Percentiles rank a stretch among this genome's conserved stretches.
Evolutionary conservation across 139 green algal genomes (phyloP).

Genomic region (Deuterostichococcus epilithicus): DNA sequence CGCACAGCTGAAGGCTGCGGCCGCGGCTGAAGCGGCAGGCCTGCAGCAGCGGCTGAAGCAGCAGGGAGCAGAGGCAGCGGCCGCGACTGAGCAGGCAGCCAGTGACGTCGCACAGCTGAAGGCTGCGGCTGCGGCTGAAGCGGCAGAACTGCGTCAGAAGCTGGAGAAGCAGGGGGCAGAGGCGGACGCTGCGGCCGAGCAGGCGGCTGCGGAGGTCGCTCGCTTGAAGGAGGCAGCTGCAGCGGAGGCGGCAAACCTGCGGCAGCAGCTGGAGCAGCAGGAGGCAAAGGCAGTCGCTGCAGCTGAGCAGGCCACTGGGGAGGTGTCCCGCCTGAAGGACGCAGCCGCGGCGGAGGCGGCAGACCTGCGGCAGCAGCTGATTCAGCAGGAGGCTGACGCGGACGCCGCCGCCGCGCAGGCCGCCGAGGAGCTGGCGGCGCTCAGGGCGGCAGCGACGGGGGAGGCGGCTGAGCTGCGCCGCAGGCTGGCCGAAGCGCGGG

Average conservation of each 20-base stretch:
- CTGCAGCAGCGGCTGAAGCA: not conserved
- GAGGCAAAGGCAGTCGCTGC: not conserved
- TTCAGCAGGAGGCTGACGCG: conserved; percentile 4
- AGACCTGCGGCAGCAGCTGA: not conserved
- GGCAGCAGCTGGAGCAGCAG: conserved; percentile 11
- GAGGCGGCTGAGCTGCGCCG: conserved; percentile 1
- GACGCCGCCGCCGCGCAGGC: not conserved
- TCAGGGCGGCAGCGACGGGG: not conserved
- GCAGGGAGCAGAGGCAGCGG: not conserved
- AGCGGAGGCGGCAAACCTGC: not conserved
- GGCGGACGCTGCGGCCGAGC: too few relatives aligned
- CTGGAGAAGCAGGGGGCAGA: too few relatives aligned
- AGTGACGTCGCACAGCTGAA: too few relatives aligned
- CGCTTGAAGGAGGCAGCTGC: conserved; percentile 1
- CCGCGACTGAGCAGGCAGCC: not conserved
- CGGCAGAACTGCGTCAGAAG: too few relatives aligned
- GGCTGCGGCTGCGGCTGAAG: not conserved
- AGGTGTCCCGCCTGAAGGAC: not conserved
- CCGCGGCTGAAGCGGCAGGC: not conserved
- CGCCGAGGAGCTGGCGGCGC: conserved; percentile 12
- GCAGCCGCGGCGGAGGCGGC: not conserved
- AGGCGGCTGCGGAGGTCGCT: too few relatives aligned
- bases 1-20: not conserved
- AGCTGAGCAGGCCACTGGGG: not conserved
- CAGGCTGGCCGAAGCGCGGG: conserved; percentile 2